Base-by-base conservation (phyloP, 495 filamentous ascomycete genomes). In the Xylaria venustula region DNA sequence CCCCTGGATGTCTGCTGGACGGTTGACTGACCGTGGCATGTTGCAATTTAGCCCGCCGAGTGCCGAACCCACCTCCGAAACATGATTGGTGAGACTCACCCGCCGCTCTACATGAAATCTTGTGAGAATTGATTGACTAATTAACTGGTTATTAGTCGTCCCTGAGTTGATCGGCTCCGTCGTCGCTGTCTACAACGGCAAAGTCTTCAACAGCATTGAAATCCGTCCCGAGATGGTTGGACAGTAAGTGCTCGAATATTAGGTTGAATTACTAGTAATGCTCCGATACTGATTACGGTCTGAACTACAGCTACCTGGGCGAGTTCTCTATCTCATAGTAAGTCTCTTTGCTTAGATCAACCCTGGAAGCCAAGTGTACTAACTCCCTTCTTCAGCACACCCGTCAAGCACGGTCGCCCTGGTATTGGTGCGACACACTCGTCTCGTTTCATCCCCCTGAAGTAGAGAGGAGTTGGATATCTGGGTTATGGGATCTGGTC, bases 191-290 rank as follows among this genome's bases (percentile, higher is more conserved):
- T 98, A 98, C 87, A 94, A 90, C 63, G 94, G 94, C 77, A 98
- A 98, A 87, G 95, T 97, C 82, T 98, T 98, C 88, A 98, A 98
- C 86, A 92, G 96, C 85, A 92, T 98, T 69, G 94, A 98, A 79
- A 94, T 98, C 82, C 96, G 96, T 87, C 94, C 94, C 61, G 94
- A 98, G 87, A 98, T 98, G 94, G 94, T 98, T 81, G 94, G 94
- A 74, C 92, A 96, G 58, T 61, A 61, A 53, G 58, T 61, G 9
- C 7, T 3, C 37, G 15, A 40, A 8, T 40, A n/a, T n/a, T n/a
- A n/a, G n/a, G n/a, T n/a, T n/a, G n/a, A n/a, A 15, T 37, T 3
- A 28, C 37, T 1, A 26, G 15, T 30, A 7, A 12, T 2, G 3
- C 2, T 14, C 3, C 15, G 15, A 54, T 46, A 20, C 58, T 61